A percentile compares a stretch with the other conserved stretches of the same genome.
These are phyloP conservation scores for Ophiostoma novo-ulmi DNA, from an alignment of 2,329 filamentous ascomycete genomes.

Conservation along the genomic window DNA sequence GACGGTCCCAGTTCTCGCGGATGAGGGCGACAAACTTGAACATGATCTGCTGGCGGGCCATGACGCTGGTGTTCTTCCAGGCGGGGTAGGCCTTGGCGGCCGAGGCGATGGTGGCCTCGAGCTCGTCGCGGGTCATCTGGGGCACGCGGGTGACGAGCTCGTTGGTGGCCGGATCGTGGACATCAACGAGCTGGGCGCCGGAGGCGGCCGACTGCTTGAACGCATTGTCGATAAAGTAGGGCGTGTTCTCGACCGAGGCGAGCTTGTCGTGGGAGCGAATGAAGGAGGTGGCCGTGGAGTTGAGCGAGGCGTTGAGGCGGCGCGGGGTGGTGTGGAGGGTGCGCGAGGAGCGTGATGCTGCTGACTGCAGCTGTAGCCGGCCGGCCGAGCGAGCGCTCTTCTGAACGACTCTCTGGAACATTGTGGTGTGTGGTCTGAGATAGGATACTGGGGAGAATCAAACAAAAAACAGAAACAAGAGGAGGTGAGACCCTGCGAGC, in stretches of 20 bases:
- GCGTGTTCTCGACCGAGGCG: slow-evolving; percentile 14
- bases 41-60: slow-evolving; percentile 77
- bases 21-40: slow-evolving; percentile 78
- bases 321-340: slow-evolving; percentile 11
- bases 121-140: slow-evolving; percentile 72
- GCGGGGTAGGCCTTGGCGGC: slow-evolving; percentile 68
- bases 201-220: slow-evolving; percentile 62
- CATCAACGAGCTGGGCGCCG: slow-evolving; percentile 67
- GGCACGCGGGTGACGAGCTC: slow-evolving; percentile 78
- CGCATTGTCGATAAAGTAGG: slow-evolving; percentile 67
- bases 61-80: slow-evolving; percentile 67
- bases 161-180: slow-evolving; percentile 79
- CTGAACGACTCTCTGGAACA: slow-evolving; percentile 12
- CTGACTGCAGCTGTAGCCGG: not conserved
- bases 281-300: slow-evolving; percentile 16
- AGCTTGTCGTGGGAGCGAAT: slow-evolving; percentile 21
- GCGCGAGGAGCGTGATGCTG: not conserved
- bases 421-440: not conserved
- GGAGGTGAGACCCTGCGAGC: not conserved
- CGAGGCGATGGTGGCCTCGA: slow-evolving; percentile 68
- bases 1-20: slow-evolving; percentile 77
- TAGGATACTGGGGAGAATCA: not conserved
- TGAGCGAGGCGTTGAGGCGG: slow-evolving; percentile 12
- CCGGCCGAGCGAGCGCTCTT: slow-evolving; percentile 2
- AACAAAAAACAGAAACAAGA: not conserved